Conservation (phyloP, 2,329 filamentous ascomycete species). For the Beauveria medogensis region DNA sequence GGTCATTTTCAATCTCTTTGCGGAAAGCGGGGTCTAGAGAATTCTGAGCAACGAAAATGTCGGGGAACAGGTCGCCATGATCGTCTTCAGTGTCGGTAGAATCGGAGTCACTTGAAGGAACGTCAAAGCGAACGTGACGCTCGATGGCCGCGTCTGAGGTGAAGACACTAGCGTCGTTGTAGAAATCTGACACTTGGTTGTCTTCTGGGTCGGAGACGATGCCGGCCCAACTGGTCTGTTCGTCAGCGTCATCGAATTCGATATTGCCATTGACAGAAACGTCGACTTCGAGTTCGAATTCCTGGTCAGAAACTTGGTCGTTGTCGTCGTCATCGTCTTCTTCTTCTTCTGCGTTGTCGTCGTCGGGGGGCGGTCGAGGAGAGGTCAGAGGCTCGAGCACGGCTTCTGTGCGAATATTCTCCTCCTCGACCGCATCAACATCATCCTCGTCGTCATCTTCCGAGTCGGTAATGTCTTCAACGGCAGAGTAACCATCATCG, state of each 20-base stretch:
- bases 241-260: constrained; percentile 32
- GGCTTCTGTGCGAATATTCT: constrained; percentile 53
- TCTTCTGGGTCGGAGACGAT: constrained; percentile 42
- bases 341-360: constrained; percentile 26
- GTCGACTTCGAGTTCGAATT: not conserved
- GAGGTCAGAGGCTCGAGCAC: constrained; percentile 31
- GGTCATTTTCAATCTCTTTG: constrained; percentile 63
- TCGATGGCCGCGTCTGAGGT: constrained; percentile 33
- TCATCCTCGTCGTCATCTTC: constrained; percentile 72
- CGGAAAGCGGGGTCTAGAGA: constrained; percentile 65
- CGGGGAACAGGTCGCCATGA: constrained; percentile 59
- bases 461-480: constrained; percentile 72
- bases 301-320: constrained; percentile 22
- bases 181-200: constrained; percentile 34
- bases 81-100: constrained; percentile 56
- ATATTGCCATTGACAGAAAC: constrained; percentile 23
- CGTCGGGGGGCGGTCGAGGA: constrained; percentile 41
- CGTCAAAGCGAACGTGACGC: constrained; percentile 68
- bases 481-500: constrained; percentile 64
- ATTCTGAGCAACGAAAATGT: constrained; percentile 71
- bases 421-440: constrained; percentile 70
- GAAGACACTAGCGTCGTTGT: constrained; percentile 32
- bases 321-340: constrained; percentile 31
- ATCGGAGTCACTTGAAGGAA: constrained; percentile 59
- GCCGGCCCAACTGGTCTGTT: constrained; percentile 48